Percentiles rank a stretch among this genome's conserved stretches.
Conservation (phyloP, 2,329 filamentous ascomycete genomes). For the Xylariaceae sp. region DNA sequence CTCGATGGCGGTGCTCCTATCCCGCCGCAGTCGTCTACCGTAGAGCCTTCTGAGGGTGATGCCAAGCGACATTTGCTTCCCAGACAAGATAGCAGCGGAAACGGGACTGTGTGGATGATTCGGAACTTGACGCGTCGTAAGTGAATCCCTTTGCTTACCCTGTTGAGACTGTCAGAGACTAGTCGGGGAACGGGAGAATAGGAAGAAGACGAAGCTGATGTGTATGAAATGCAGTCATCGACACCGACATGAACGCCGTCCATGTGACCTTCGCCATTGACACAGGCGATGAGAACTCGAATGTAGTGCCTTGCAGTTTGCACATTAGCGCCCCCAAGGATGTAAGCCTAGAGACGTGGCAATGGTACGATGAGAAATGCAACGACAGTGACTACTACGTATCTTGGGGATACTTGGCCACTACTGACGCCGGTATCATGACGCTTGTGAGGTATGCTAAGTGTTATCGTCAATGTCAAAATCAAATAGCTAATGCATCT, state of each 20-base stretch:
- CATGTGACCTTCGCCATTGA: slow-evolving; percentile 26
- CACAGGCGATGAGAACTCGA: not conserved
- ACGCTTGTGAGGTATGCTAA: slow-evolving; percentile 34
- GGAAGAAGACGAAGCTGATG: not conserved
- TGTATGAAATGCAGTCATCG: slow-evolving; percentile 23
- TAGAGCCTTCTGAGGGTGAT: not conserved
- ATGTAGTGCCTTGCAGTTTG: slow-evolving; percentile 21
- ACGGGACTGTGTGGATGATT: slow-evolving; percentile 16
- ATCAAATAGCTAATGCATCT: not conserved
- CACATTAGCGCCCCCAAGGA: slow-evolving; percentile 17
- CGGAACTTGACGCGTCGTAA: slow-evolving; percentile 5
- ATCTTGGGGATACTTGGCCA: slow-evolving; percentile 33
- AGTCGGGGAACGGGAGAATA: not conserved
- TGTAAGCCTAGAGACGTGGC: slow-evolving; percentile 23
- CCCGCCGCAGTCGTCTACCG: slow-evolving; percentile 17
- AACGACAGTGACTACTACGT: slow-evolving; percentile 25
- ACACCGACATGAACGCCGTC: slow-evolving; percentile 11
- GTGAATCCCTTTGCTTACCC: not conserved
- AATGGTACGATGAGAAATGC: slow-evolving; percentile 31
- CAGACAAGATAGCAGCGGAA: not conserved
- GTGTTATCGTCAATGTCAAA: too few relatives aligned
- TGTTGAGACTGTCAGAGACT: not conserved
- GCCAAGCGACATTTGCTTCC: not conserved
- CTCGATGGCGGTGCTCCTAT: slow-evolving; percentile 29
- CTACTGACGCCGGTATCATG: slow-evolving; percentile 33